These are phyloP conservation scores for Cryoendolithus antarcticus DNA, from an alignment of 2,329 filamentous ascomycete species.

Conservation along the genomic window DNA sequence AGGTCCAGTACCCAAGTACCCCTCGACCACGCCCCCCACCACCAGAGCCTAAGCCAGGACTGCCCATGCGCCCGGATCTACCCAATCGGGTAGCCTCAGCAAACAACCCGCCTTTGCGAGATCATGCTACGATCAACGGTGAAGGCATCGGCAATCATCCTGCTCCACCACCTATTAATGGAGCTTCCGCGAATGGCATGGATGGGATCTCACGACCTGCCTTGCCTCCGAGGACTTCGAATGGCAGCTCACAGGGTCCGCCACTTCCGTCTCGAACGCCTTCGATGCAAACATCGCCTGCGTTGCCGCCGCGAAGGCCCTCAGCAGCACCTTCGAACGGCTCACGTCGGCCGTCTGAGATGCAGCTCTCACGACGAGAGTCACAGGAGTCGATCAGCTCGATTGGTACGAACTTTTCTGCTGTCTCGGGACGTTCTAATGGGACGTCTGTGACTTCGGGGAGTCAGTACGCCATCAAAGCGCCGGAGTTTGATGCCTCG, in stretches of 20 bases:
- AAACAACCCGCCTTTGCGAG: slow-evolving; percentile 29
- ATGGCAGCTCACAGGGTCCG: slow-evolving; percentile 25
- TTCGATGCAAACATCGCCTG: slow-evolving; percentile 22
- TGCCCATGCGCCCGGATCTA: slow-evolving; percentile 10
- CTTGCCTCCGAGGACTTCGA: slow-evolving; percentile 33
- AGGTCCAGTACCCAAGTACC: neutral
- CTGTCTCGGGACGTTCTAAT: slow-evolving; percentile 37
- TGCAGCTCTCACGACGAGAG: slow-evolving; percentile 22
- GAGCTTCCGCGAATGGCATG: slow-evolving; percentile 10
- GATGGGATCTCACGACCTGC: slow-evolving; percentile 25
- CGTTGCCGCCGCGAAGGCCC: slow-evolving; percentile 31
- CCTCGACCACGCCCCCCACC: slow-evolving; percentile 22
- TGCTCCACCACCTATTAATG: slow-evolving; percentile 9
- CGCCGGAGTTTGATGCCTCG: slow-evolving; percentile 45
- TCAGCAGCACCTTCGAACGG: slow-evolving; percentile 25
- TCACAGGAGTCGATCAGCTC: slow-evolving; percentile 43
- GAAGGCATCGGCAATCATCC: slow-evolving; percentile 29
- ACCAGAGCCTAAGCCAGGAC: slow-evolving; percentile 22
- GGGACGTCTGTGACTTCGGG: slow-evolving; percentile 17
- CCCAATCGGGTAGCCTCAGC: slow-evolving; percentile 23
- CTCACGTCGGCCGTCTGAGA: slow-evolving; percentile 8
- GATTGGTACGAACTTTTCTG: slow-evolving; percentile 33
- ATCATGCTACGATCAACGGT: slow-evolving; percentile 23
- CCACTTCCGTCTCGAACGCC: slow-evolving; percentile 35
- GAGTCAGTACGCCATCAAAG: slow-evolving; percentile 16